A percentile compares a stretch with the other conserved stretches of the same genome.
Evolutionary conservation across 768 basidiomycete species (phyloP).

Genomic region (Gymnopilus junonius): DNA sequence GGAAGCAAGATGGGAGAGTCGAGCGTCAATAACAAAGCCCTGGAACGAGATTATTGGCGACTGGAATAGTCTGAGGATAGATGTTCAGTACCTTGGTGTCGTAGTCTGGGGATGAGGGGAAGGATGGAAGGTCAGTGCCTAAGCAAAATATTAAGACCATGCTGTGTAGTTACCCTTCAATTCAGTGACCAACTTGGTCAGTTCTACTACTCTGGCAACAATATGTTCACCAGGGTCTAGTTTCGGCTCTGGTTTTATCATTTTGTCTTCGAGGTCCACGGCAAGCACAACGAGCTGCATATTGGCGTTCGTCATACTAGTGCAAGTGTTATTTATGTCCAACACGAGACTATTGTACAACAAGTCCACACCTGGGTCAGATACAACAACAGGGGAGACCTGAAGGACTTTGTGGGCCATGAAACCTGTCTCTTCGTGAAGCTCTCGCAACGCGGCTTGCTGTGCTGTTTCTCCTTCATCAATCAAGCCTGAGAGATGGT

Average conservation of each 20-base stretch:
- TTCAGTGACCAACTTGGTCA: slow-evolving; percentile 62
- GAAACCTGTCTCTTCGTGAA: slow-evolving; percentile 94
- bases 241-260: slow-evolving; percentile 73
- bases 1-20: slow-evolving; percentile 73
- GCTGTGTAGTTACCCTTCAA: slow-evolving; percentile 70
- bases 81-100: slow-evolving; percentile 50
- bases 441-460: slow-evolving; percentile 82
- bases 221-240: slow-evolving; percentile 91
- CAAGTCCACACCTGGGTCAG: slow-evolving; percentile 63
- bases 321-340: background rate
- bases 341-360: slow-evolving; percentile 4
- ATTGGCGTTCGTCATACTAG: slow-evolving; percentile 90
- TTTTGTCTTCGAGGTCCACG: slow-evolving; percentile 65
- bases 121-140: background rate
- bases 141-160: background rate
- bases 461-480: slow-evolving; percentile 86
- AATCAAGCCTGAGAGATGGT: slow-evolving; percentile 61
- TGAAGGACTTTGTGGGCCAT: slow-evolving; percentile 67
- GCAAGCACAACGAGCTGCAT: slow-evolving; percentile 85
- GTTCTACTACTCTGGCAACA: slow-evolving; percentile 67
- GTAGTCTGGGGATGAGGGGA: slow-evolving; percentile 49
- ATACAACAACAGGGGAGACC: slow-evolving; percentile 62
- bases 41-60: slow-evolving; percentile 23
- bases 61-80: background rate
- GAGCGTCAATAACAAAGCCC: slow-evolving; percentile 76